Evolutionary conservation across 163 green algal genomes (phyloP), one percentile per base, ranked within the genome.

Genomic region (Smithsoniella earleae): DNA sequence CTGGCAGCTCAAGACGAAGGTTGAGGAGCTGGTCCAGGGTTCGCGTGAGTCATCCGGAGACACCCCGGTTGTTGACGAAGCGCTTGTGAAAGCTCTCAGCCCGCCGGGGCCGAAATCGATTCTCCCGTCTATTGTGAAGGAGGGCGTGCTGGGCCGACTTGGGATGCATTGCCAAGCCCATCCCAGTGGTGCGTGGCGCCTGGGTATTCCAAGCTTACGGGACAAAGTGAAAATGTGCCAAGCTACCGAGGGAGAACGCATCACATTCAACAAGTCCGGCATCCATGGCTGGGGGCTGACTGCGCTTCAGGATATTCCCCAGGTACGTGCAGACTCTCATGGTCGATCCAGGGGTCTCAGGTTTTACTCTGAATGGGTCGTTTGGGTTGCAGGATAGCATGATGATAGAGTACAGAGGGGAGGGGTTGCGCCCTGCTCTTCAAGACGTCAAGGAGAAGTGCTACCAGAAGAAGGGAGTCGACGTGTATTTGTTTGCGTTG

Each of bases 201-300:
- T 69, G 27, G 58, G 58, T 34, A 69, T 69, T n/a, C 22, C 46
- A 13, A 55, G 38, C 28, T 81, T 75, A 77, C 52, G 72, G 62
- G 82, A 89, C 74, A 83, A 86, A 31, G 74, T 95, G 73, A 52
- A 73, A 43, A 36, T 78, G 73, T 87, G 82, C 75, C 74, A 73
- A 16, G 44, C 58, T n/a, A 85, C 82, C 10, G 88, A 94, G 77
- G 66, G 52, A 3, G 44, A 85, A 36, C 84, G 88, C 34, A 78
- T 96, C 38, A 84, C 87, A 33, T 93, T 96, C 76, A 89, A 90
- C 76, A 96, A 96, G 82, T 87, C 80, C 46, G 90, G 88, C 34
- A 92, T 98, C 75, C 93, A 97, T 75, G 93, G 93, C 2, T 98
- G 93, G 94, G 94, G 94, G 49, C 76, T 98, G 18, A 93, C 97